A percentile compares a stretch with the other conserved stretches of the same genome.
phyloP scores from a whole-genome alignment of 2,329 filamentous ascomycete species.

The Colletotrichum sp. region DNA sequence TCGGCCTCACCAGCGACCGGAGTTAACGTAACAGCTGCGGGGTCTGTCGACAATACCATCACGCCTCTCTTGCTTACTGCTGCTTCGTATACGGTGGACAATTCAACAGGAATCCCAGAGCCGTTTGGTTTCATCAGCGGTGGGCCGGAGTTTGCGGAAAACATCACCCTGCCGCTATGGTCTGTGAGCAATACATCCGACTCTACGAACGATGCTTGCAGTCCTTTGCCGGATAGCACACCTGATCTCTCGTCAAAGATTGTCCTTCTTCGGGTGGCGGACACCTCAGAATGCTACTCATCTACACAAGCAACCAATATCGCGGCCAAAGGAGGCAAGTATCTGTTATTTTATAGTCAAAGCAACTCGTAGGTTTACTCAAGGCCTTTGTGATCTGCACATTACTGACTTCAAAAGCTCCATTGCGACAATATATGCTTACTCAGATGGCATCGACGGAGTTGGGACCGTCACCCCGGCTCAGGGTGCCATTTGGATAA shows the following conservation, averaged over 20 bases:
- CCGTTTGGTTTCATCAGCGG: slow-evolving; percentile 13
- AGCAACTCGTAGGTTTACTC: neutral
- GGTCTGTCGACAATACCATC: slow-evolving; percentile 19
- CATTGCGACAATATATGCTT: neutral
- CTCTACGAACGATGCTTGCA: slow-evolving; percentile 26
- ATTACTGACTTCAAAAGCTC: neutral
- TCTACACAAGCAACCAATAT: slow-evolving; percentile 40
- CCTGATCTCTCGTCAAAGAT: slow-evolving; percentile 43
- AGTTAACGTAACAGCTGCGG: slow-evolving; percentile 24
- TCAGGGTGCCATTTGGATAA: neutral
- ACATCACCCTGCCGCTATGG: slow-evolving; percentile 12
- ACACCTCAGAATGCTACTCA: slow-evolving; percentile 31
- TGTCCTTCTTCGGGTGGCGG: slow-evolving; percentile 41
- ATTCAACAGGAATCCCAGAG: neutral
- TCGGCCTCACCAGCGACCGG: slow-evolving; percentile 25
- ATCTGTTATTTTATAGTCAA: slow-evolving; percentile 22
- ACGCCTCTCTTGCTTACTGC: slow-evolving; percentile 17
- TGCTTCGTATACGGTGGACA: neutral
- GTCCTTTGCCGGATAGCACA: slow-evolving; percentile 23
- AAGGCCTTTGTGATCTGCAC: neutral
- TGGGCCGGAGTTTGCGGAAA: neutral
- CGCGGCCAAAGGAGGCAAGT: slow-evolving; percentile 42
- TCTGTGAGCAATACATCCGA: neutral
- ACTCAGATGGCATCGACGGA: neutral
- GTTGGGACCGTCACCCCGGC: neutral